Evolutionary conservation across 208 protist genomes (phyloP).

Genomic region (Acanthamoeba royreba): DNA sequence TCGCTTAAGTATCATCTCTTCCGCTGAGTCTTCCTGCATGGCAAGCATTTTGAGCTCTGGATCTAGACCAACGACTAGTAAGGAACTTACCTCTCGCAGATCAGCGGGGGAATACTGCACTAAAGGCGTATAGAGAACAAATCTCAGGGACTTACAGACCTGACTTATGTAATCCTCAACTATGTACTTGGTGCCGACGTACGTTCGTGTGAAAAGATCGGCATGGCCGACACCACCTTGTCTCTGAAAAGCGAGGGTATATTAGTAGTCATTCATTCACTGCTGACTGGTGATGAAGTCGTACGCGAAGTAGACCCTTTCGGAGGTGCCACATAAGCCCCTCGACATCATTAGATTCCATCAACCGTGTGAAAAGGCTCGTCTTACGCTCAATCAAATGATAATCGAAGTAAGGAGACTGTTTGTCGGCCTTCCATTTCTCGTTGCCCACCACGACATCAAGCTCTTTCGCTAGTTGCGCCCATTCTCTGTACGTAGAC

Average conservation of each 20-base stretch:
- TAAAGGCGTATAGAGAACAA: background rate
- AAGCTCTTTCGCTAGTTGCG: background rate
- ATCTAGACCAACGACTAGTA: background rate
- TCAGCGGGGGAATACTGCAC: background rate
- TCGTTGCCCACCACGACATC: constrained; percentile 19
- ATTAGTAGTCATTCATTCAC: background rate
- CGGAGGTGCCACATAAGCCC: constrained; percentile 17
- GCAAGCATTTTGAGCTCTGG: background rate
- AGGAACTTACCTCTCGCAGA: background rate
- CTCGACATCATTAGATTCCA: background rate
- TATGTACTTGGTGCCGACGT: constrained; percentile 65
- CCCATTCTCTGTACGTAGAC: background rate
- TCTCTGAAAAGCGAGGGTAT: background rate
- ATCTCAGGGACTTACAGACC: background rate
- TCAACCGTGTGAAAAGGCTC: background rate
- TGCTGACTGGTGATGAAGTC: too few relatives aligned
- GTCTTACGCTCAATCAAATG: constrained; percentile 19
- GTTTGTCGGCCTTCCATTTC: constrained; percentile 5
- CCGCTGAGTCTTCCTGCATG: background rate
- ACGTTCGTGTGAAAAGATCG: constrained; percentile 12
- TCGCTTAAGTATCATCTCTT: background rate
- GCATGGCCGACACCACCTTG: constrained; percentile 57
- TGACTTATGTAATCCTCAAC: constrained; percentile 64
- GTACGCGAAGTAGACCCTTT: background rate
- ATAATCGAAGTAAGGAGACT: constrained; percentile 1